phyloP scores from a whole-genome alignment of 306 rosid species.

The Rosa persica region DNA sequence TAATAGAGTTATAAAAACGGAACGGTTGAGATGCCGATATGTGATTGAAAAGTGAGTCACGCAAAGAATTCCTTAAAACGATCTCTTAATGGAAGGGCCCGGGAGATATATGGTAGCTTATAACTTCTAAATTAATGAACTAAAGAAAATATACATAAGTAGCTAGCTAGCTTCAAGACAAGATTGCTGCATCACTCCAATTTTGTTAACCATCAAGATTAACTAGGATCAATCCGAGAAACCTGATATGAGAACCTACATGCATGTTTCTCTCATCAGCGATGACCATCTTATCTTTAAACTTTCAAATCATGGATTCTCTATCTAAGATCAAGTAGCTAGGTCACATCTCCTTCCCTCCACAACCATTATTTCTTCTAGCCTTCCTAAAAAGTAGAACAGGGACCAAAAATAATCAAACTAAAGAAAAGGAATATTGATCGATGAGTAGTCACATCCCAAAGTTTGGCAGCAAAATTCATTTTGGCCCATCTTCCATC shows the following conservation, averaged over 20 bases:
- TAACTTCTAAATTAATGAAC: too few species aligned
- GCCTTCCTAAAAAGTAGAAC: background rate
- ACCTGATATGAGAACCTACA: conserved; percentile 1
- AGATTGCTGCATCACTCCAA: background rate
- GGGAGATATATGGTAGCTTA: too few species aligned
- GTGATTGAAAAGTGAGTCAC: too few species aligned
- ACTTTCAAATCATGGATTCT: conserved; percentile 19
- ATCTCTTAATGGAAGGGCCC: too few species aligned
- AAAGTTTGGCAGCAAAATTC: background rate
- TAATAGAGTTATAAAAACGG: too few species aligned
- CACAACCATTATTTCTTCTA: background rate
- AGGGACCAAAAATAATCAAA: background rate
- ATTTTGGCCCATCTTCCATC: background rate
- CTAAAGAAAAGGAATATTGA: background rate
- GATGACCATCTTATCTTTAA: conserved; percentile 14
- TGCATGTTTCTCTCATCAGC: conserved; percentile 15
- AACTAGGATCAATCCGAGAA: background rate
- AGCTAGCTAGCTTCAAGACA: background rate
- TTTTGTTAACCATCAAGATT: background rate
- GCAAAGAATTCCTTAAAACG: too few species aligned
- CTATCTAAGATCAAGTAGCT: background rate
- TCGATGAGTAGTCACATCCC: background rate
- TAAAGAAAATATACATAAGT: too few species aligned
- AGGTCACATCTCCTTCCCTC: conserved; percentile 11
- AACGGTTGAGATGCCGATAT: too few species aligned